A percentile compares a stretch with the other conserved stretches of the same genome.
phyloP scores from a whole-genome alignment of 2,329 filamentous ascomycete genomes.

The Trichoderma harzianum region DNA sequence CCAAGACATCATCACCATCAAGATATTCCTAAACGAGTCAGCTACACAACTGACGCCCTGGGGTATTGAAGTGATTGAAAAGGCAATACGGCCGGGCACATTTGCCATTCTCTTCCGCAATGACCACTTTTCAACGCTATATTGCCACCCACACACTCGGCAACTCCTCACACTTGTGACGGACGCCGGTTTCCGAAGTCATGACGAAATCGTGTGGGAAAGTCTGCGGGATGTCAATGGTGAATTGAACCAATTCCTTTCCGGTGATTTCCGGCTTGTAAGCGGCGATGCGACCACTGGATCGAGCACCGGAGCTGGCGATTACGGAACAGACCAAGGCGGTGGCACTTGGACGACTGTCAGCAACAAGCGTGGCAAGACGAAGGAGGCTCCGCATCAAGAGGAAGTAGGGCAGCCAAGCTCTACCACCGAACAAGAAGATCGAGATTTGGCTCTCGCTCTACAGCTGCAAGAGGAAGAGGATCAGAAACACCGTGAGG shows the following conservation, averaged over 20 bases:
- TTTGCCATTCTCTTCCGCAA: constrained; percentile 94
- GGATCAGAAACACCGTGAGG: constrained; percentile 70
- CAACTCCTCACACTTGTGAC: constrained; percentile 83
- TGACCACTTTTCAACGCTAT: constrained; percentile 93
- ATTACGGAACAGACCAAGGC: constrained; percentile 21
- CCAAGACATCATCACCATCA: constrained; percentile 80
- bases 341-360: constrained; percentile 56
- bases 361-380: constrained; percentile 34
- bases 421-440: constrained; percentile 64
- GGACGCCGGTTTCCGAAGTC: constrained; percentile 82
- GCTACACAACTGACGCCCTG: constrained; percentile 84
- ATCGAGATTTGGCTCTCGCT: constrained; percentile 82
- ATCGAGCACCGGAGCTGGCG: constrained; percentile 20
- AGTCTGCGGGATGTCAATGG: constrained; percentile 86
- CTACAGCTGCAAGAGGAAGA: constrained; percentile 94
- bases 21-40: constrained; percentile 72
- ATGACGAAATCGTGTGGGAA: constrained; percentile 95
- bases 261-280: constrained; percentile 86
- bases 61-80: constrained; percentile 72
- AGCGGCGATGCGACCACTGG: constrained; percentile 44
- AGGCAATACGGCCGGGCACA: constrained; percentile 68
- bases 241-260: constrained; percentile 76
- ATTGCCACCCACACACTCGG: constrained; percentile 76
- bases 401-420: constrained; percentile 32
- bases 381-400: constrained; percentile 25